These are phyloP conservation scores for Suillus subluteus DNA, from an alignment of 768 basidiomycete genomes.

Conservation along the genomic window DNA sequence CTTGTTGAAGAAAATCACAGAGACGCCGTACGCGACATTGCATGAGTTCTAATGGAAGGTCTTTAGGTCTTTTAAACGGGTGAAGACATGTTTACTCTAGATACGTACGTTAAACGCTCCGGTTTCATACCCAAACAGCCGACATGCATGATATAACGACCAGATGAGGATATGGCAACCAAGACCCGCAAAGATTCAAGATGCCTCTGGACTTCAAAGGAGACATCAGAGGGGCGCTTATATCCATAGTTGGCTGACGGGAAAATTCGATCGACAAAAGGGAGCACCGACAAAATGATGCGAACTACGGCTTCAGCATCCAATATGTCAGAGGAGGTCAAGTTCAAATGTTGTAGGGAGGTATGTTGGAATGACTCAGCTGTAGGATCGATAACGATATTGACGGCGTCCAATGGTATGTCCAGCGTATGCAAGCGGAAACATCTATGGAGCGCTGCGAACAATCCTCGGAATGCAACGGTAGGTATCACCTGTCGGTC, in stretches of 20 bases:
- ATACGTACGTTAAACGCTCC: no score
- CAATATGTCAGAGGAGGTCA: neutral
- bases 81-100: no score
- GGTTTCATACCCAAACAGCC: no score
- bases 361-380: neutral
- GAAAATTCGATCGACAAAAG: neutral
- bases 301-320: neutral
- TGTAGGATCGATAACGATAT: neutral
- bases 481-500: no score
- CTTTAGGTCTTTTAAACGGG: no score
- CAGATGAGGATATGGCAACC: neutral
- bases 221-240: neutral
- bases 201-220: neutral
- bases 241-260: neutral
- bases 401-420: neutral
- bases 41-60: no score
- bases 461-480: no score
- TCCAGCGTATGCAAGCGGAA: no score
- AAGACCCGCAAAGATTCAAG: neutral
- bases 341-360: neutral
- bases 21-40: no score
- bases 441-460: no score
- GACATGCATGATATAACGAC: no score
- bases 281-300: neutral
- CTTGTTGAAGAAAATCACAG: no score